Percentiles rank a stretch among this genome's conserved stretches.
These are phyloP conservation scores for Fremontodendron californicum DNA, from an alignment of 345 rosid species.

Conservation along the genomic window DNA sequence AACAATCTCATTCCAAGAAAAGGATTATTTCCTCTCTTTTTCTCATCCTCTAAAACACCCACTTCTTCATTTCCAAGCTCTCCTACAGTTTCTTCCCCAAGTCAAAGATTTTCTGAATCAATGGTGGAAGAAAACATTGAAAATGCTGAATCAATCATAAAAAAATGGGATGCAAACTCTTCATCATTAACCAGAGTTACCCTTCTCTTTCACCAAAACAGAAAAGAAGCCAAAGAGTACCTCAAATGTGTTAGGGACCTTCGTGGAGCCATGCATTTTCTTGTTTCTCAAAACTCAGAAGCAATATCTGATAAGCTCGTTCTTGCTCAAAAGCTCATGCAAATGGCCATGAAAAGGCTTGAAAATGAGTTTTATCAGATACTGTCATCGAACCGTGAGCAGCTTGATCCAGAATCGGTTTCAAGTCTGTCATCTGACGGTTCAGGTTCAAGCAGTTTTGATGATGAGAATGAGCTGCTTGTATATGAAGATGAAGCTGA, in stretches of 20 bases:
- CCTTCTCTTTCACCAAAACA: constrained; percentile 35
- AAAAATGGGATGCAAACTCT: constrained; percentile 52
- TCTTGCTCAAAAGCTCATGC: constrained; percentile 57
- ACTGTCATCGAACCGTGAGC: constrained; percentile 35
- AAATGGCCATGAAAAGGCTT: constrained; percentile 63
- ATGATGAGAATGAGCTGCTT: constrained; percentile 19
- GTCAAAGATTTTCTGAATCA: constrained; percentile 33
- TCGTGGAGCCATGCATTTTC: constrained; percentile 52
- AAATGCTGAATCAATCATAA: constrained; percentile 48
- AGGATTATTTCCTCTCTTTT: neutral
- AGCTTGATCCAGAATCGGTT: constrained; percentile 50
- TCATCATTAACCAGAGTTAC: constrained; percentile 29
- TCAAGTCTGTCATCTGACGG: constrained; percentile 45
- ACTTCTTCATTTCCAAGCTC: constrained; percentile 27
- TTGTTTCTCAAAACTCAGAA: constrained; percentile 35
- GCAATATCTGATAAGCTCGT: constrained; percentile 49
- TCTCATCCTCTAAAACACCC: constrained; percentile 2
- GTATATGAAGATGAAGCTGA: constrained; percentile 32
- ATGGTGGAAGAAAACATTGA: constrained; percentile 44
- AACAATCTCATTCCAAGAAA: neutral
- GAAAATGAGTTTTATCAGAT: constrained; percentile 52
- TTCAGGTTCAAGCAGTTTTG: constrained; percentile 35
- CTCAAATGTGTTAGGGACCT: constrained; percentile 40
- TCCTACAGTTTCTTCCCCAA: constrained; percentile 24
- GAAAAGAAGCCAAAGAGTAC: constrained; percentile 50